Percentiles rank a stretch among this genome's conserved stretches.
phyloP scores from a whole-genome alignment of 345 rosid species.

The Cardiospermum halicacabum region DNA sequence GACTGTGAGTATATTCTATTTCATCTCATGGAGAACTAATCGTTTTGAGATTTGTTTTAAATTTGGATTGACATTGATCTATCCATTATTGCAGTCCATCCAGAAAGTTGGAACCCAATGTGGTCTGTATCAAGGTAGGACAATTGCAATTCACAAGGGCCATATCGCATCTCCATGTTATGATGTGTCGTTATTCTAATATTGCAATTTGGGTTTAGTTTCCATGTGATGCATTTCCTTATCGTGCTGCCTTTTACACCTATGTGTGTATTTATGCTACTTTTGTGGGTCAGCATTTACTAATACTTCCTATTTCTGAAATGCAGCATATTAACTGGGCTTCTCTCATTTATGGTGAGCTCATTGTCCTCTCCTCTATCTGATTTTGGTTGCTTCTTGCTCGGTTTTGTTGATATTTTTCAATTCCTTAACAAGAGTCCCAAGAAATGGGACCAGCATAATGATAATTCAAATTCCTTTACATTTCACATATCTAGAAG shows the following conservation, averaged over 20 bases:
- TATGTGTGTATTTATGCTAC: neutral
- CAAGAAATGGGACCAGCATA: neutral
- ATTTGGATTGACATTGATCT: conserved; percentile 5
- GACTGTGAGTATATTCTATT: conserved; percentile 63
- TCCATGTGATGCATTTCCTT: neutral
- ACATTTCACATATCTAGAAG: neutral
- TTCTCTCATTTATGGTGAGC: conserved; percentile 97
- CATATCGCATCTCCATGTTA: conserved; percentile 1
- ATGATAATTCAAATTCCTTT: neutral
- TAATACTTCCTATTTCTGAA: conserved; percentile 19
- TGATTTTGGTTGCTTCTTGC: conserved; percentile 3
- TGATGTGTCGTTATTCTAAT: neutral
- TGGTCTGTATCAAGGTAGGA: conserved; percentile 96
- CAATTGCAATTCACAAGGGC: conserved; percentile 12
- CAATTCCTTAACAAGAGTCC: neutral
- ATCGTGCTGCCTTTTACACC: neutral
- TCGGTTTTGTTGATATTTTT: conserved; percentile 1
- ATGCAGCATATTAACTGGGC: conserved; percentile 98
- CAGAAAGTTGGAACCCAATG: conserved; percentile 99
- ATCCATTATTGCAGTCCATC: conserved; percentile 70
- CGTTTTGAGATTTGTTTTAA: neutral
- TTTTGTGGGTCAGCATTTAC: neutral
- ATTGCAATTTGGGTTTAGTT: conserved; percentile 2
- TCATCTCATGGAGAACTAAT: conserved; percentile 5
- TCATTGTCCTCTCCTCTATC: conserved; percentile 2